Conservation (phyloP, 805 yeast species). For the Naumovozyma castellii region DNA sequence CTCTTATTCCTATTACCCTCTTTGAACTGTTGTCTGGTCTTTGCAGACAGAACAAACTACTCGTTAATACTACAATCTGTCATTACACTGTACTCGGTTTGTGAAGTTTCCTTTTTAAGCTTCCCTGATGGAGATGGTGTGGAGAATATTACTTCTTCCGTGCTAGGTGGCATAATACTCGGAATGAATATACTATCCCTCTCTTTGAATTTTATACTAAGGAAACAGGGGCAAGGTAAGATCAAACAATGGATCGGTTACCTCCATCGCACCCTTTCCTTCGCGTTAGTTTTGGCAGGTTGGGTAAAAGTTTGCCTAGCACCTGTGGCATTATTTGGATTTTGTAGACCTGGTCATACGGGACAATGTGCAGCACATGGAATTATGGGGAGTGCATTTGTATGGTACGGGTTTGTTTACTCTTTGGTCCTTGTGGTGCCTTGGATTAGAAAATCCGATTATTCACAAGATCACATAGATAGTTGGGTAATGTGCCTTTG, state of each 20-base stretch:
- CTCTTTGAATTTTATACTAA: constrained; percentile 10
- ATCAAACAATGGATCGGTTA: neutral
- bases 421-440: constrained; percentile 60
- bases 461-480: constrained; percentile 80
- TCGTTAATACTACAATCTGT: constrained; percentile 39
- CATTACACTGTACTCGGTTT: constrained; percentile 40
- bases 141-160: constrained; percentile 59
- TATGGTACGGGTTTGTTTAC: constrained; percentile 68
- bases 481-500: constrained; percentile 70
- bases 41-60: constrained; percentile 42
- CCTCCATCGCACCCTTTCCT: constrained; percentile 39
- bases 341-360: constrained; percentile 72
- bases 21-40: constrained; percentile 41
- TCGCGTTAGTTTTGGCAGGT: constrained; percentile 45
- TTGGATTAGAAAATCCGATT: constrained; percentile 52
- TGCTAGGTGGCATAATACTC: constrained; percentile 54
- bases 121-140: constrained; percentile 59
- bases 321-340: constrained; percentile 76
- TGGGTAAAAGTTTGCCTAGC: constrained; percentile 78
- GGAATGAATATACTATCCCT: constrained; percentile 37
- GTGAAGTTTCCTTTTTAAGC: constrained; percentile 48
- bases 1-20: constrained; percentile 48
- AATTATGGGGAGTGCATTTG: constrained; percentile 87
- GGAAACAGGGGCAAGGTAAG: neutral
- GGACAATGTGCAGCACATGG: constrained; percentile 98